Conservation (phyloP, 2,329 filamentous ascomycete species). For the Lecanosticta acicola region DNA sequence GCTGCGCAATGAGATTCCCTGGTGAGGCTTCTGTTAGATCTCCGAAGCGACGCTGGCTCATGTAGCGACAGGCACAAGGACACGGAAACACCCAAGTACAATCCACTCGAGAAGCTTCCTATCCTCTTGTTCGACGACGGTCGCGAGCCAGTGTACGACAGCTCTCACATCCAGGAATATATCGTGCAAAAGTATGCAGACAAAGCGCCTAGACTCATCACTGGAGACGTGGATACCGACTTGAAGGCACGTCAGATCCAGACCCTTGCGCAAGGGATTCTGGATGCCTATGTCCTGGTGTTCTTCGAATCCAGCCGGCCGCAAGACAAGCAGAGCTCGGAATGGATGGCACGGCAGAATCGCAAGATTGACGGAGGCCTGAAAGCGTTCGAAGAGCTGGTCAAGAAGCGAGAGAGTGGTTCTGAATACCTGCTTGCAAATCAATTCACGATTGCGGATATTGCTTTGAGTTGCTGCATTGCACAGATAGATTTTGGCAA, state of each 20-base stretch:
- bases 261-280: slow-evolving; percentile 12
- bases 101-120: slow-evolving; percentile 21
- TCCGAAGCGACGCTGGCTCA: no score
- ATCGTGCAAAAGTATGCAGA: slow-evolving; percentile 16
- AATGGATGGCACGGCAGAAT: slow-evolving; percentile 14
- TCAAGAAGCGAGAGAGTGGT: slow-evolving; percentile 1
- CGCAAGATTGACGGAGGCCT: slow-evolving; percentile 16
- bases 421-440: slow-evolving; percentile 12
- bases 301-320: slow-evolving; percentile 15
- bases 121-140: slow-evolving; percentile 16
- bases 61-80: no score
- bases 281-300: slow-evolving; percentile 16
- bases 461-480: slow-evolving; percentile 18
- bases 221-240: slow-evolving; percentile 15
- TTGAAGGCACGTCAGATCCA: slow-evolving; percentile 13
- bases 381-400: slow-evolving; percentile 14
- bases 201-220: slow-evolving; percentile 12
- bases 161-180: slow-evolving; percentile 19
- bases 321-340: slow-evolving; percentile 7
- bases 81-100: slow-evolving; percentile 16
- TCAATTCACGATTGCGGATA: slow-evolving; percentile 20
- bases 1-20: slow-evolving; percentile 15
- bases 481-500: slow-evolving; percentile 15
- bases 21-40: no score
- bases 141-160: slow-evolving; percentile 19